Evolutionary conservation across 306 rosid species (phyloP).

Genomic region (Styphnolobium japonicum): DNA sequence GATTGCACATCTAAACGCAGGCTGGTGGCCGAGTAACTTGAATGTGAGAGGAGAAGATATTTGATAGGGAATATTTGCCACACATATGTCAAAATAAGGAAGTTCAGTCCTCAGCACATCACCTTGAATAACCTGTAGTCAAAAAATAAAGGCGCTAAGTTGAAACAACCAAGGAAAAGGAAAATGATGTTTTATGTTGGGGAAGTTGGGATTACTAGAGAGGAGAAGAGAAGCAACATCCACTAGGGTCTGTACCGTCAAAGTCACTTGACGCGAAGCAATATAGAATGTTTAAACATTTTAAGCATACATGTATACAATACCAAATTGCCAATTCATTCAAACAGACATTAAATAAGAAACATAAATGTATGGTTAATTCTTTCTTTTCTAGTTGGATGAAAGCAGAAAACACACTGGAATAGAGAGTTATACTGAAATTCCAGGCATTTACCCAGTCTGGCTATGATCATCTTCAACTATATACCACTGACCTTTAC

Average conservation of each 20-base stretch:
- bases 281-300: background rate
- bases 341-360: background rate
- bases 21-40: constrained; percentile 78
- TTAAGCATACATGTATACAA: background rate
- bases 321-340: background rate
- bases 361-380: background rate
- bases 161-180: background rate
- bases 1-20: constrained; percentile 81
- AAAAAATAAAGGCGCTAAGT: background rate
- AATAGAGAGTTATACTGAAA: background rate
- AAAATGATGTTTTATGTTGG: background rate
- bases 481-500: background rate
- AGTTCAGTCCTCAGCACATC: constrained; percentile 86
- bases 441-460: background rate
- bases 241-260: background rate
- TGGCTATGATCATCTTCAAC: background rate
- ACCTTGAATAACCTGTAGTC: constrained; percentile 71
- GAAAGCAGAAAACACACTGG: background rate
- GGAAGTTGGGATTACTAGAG: background rate
- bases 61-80: constrained; percentile 94
- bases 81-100: constrained; percentile 88
- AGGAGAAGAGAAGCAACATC: background rate
- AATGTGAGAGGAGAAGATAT: constrained; percentile 97
- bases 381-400: background rate
- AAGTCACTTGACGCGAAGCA: background rate